Base-by-base conservation (phyloP, 2,329 filamentous ascomycete genomes). In the Parastagonospora nodorum region DNA sequence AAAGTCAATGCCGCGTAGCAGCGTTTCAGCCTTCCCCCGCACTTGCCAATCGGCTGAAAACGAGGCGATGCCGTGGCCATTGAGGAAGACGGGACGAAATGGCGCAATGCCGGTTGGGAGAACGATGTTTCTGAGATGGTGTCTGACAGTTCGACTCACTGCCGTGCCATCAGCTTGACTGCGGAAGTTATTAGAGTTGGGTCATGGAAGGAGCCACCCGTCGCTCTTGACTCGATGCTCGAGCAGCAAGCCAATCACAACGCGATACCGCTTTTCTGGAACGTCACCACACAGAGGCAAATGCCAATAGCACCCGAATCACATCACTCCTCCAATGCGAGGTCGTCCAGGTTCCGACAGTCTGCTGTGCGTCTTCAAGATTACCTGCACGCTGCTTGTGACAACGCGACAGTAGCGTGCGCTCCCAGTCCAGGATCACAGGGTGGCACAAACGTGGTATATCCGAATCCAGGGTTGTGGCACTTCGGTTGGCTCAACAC, bases 1-100 rank as follows among this genome's bases (percentile, higher is more conserved):
- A 55, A 61, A 53, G 44, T 30, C 30, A 27, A 45, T 33, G 24
- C 46, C 48, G 50, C 53, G 24, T 60, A 51, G 57, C 53, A 48
- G 58, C 48, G 61, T 65, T 65, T 65, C 61, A 65, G 61, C 58
- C 51, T 51, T 52, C 59, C 61, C 58, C 61, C 61, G 58, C 61
- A 65, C 54, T 55, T 51, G 51, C 61, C 58, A 61, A 62, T 55
- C 47, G 49, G 51, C 45, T 51, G 42, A 53, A 50, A 40, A 42
- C 40, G 36, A 28, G 15, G 41, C 42, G 41, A 29, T 24, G 38
- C 33, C 42, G 48, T 31, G 30, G 37, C 33, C 30, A 31, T 42
- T 46, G 29, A 32, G 37, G 36, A 39, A 31, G 31, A 19, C 45
- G 45, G 45, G 37, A 48, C 45, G 45, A 42, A 10, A 42, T 43